These are phyloP conservation scores for Magnaporthiopsis poae DNA, from an alignment of 2,329 filamentous ascomycete genomes.

Conservation along the genomic window DNA sequence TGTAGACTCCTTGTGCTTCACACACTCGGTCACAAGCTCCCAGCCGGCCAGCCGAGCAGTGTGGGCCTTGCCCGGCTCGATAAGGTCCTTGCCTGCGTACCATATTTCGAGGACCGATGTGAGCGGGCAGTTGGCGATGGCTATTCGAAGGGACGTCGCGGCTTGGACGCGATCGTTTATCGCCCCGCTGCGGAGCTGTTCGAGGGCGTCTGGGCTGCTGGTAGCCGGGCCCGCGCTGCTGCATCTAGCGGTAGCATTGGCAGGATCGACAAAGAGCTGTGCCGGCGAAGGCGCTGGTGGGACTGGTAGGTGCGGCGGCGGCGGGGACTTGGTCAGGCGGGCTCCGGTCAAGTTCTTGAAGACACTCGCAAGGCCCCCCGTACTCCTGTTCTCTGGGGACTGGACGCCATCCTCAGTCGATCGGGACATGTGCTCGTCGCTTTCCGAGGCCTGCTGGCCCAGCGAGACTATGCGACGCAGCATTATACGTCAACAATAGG, in stretches of 20 bases:
- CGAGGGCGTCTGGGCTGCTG: constrained; percentile 44
- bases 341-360: constrained; percentile 52
- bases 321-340: constrained; percentile 42
- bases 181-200: constrained; percentile 43
- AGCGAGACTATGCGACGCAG: constrained; percentile 33
- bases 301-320: constrained; percentile 25
- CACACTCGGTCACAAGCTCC: constrained; percentile 56
- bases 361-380: constrained; percentile 51
- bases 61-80: constrained; percentile 45
- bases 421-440: constrained; percentile 49
- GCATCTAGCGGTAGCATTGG: background rate
- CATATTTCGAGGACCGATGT: constrained; percentile 53
- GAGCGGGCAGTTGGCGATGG: constrained; percentile 49
- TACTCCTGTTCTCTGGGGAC: constrained; percentile 44
- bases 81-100: constrained; percentile 56
- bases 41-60: constrained; percentile 51
- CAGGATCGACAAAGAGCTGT: constrained; percentile 21
- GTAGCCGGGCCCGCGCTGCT: constrained; percentile 10
- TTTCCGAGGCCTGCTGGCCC: constrained; percentile 31
- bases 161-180: constrained; percentile 46
- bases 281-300: constrained; percentile 25
- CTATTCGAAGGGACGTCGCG: constrained; percentile 45
- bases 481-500: constrained; percentile 26
- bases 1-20: constrained; percentile 52
- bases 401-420: constrained; percentile 46